Conservation (phyloP, 352 stramenopile species). For the Phytophthora pistaciae region DNA sequence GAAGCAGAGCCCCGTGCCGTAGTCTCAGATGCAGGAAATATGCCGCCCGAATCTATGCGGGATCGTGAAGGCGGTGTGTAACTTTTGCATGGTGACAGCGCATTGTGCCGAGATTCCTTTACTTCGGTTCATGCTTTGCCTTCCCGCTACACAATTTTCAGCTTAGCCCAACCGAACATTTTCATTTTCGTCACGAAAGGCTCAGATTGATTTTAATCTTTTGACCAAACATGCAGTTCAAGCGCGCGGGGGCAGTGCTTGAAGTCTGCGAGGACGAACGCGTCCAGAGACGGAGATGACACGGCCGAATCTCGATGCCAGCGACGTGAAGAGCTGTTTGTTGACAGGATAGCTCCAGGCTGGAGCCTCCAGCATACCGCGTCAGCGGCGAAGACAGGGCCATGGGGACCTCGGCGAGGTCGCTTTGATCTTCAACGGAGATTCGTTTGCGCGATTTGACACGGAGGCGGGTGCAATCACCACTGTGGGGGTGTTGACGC, state of each 20-base stretch:
- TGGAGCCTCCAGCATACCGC: background rate
- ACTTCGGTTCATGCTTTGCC: no score
- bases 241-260: background rate
- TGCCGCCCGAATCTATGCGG: background rate
- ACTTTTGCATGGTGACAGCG: background rate
- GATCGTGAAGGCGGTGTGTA: background rate
- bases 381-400: background rate
- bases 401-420: background rate
- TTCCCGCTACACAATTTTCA: no score
- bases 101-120: no score
- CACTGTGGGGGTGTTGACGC: no score
- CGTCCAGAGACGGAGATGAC: background rate
- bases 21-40: background rate
- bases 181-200: background rate
- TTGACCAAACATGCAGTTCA: background rate
- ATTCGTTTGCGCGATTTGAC: conserved; percentile 3
- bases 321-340: background rate
- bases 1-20: background rate
- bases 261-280: background rate
- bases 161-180: no score
- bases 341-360: background rate
- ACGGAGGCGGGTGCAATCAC: background rate
- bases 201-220: background rate
- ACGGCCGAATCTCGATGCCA: background rate
- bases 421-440: background rate